phyloP scores from a whole-genome alignment of 2,329 filamentous ascomycete species.

The Byssochlamys sp. region DNA sequence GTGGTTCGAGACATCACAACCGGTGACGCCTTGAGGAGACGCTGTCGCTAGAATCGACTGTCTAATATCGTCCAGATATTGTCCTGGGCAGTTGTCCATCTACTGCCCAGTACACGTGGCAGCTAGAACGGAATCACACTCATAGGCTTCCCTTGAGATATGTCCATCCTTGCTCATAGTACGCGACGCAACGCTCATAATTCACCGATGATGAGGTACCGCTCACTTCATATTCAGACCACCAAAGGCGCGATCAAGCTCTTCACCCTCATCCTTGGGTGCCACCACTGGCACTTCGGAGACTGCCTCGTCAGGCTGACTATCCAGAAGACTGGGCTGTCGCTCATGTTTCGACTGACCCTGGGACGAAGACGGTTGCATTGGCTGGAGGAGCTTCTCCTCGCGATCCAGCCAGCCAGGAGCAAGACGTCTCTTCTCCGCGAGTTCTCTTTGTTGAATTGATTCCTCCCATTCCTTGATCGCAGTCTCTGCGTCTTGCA shows the following conservation, averaged over 20 bases:
- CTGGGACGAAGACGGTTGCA: constrained; percentile 9
- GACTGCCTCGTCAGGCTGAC: constrained; percentile 24
- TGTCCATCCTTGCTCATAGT: background rate
- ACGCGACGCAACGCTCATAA: background rate
- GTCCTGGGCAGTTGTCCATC: background rate
- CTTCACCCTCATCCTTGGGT: constrained; percentile 40
- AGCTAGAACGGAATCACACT: background rate
- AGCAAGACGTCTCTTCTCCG: constrained; percentile 54
- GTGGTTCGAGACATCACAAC: background rate
- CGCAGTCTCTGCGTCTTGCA: constrained; percentile 55
- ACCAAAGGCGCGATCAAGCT: constrained; percentile 46
- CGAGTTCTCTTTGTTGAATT: constrained; percentile 49
- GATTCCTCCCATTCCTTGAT: constrained; percentile 61
- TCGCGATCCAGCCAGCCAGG: constrained; percentile 57
- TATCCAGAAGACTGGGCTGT: constrained; percentile 28
- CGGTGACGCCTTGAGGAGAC: background rate
- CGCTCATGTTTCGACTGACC: background rate
- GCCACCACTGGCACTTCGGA: constrained; percentile 30
- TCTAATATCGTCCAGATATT: background rate
- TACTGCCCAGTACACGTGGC: background rate
- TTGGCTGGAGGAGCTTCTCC: constrained; percentile 50
- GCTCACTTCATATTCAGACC: constrained; percentile 36
- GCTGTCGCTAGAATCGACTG: background rate
- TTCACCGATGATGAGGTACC: background rate
- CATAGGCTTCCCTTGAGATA: background rate